A percentile compares a stretch with the other conserved stretches of the same genome.
Conservation (phyloP, 495 filamentous ascomycete genomes). For the Penicillium atrosanguineum region DNA sequence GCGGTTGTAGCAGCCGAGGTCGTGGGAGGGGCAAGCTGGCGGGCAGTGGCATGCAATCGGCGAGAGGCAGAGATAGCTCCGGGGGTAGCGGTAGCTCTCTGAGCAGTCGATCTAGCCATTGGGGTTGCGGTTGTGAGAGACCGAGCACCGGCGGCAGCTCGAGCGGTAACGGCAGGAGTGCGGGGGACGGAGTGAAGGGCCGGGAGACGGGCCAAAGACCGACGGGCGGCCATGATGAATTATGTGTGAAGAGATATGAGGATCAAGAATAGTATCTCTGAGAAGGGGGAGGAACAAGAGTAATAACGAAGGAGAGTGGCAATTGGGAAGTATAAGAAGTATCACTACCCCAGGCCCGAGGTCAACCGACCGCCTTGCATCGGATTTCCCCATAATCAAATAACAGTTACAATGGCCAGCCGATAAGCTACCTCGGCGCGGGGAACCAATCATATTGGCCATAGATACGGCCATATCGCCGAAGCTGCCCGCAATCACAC, state of each 20-base stretch:
- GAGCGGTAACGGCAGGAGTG: conserved; percentile 30
- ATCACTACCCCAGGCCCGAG: conserved; percentile 26
- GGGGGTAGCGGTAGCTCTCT: conserved; percentile 14
- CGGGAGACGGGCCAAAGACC: conserved; percentile 42
- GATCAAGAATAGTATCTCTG: neutral
- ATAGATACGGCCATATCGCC: conserved; percentile 4
- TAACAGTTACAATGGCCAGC: neutral
- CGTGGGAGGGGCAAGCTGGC: conserved; percentile 54
- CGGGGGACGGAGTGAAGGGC: conserved; percentile 47
- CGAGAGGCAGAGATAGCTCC: conserved; percentile 29
- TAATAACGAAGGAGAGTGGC: neutral
- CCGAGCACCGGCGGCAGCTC: conserved; percentile 28
- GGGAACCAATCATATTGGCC: conserved; percentile 10
- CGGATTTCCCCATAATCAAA: conserved; percentile 11
- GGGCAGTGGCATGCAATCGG: conserved; percentile 58
- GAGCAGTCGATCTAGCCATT: conserved; percentile 16
- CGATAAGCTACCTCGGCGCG: conserved; percentile 27
- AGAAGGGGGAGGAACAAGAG: conserved; percentile 5
- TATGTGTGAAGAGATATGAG: neutral
- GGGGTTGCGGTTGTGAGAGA: conserved; percentile 30
- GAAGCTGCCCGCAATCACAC: conserved; percentile 11
- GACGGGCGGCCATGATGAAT: conserved; percentile 44
- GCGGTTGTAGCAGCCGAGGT: conserved; percentile 58
- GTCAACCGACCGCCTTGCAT: conserved; percentile 24
- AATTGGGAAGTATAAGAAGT: conserved; percentile 13